These are phyloP conservation scores for Gracilaria domingensis DNA, from an alignment of 23 red algal genomes.

Conservation along the genomic window DNA sequence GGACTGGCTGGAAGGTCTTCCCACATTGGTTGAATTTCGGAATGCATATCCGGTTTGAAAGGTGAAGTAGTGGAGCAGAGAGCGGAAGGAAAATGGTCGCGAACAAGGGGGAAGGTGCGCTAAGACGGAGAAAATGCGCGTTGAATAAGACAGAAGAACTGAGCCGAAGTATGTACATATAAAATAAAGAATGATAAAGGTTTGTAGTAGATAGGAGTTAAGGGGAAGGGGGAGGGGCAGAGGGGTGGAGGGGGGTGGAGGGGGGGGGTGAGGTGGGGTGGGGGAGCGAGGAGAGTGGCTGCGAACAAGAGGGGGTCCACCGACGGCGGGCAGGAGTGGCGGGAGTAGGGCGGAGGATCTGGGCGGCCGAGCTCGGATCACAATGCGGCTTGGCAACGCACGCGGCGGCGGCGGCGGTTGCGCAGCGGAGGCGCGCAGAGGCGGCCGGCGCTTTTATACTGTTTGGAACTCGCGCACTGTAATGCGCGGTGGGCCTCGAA, in stretches of 20 bases:
- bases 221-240: not conserved
- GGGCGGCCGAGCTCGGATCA: constrained; percentile 40
- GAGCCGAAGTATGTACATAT: not conserved
- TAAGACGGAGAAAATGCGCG: not conserved
- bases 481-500: constrained; percentile 28
- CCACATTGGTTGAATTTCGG: constrained; percentile 39
- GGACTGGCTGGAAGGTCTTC: constrained; percentile 67
- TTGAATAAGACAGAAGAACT: not conserved
- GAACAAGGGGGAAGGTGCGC: not conserved
- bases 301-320: constrained; percentile 16
- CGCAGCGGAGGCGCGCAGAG: constrained; percentile 14
- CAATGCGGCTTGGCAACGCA: constrained; percentile 5
- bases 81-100: not conserved
- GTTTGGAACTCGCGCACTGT: constrained; percentile 16
- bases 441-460: constrained; percentile 45
- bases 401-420: constrained; percentile 20
- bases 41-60: constrained; percentile 14
- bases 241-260: not conserved
- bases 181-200: not conserved
- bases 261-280: not conserved
- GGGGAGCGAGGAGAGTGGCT: not conserved
- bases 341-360: constrained; percentile 27
- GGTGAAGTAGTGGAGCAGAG: not conserved
- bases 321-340: too few relatives aligned
- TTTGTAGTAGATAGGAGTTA: not conserved